Base-by-base conservation (phyloP, 2,329 filamentous ascomycete genomes). In the Diaporthe nobilis region DNA sequence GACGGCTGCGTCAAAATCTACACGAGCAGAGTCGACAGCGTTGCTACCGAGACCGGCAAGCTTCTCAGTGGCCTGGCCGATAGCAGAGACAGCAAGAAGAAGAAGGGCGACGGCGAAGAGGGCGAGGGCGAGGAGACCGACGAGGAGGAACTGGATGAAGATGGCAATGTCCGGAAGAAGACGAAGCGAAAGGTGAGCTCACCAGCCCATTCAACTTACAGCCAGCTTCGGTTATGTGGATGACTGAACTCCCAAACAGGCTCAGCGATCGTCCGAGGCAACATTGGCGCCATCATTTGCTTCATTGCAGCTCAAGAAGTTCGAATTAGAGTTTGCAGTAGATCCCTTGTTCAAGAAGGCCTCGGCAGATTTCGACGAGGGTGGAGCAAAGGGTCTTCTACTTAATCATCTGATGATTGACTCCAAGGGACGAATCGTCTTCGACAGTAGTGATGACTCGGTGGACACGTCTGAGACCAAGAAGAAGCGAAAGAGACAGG, bases 1-100 rank as follows among this genome's bases (percentile, higher is more conserved):
- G 97, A 99, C 82, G 97, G 97, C 28, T 99, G 97, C 82, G 97
- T 99, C 82, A 99, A 99, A 87, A 98, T 99, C 81, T 99, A 99
- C 85, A 99, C 97, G 3, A 98, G 96, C 87, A 91, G 97, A 88
- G 96, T 99, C 68, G 97, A 99, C 86, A 98, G 96, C 83, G 97
- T 99, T 68, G 97, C 97, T 58, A 98, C 96, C 1, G 97, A 99
- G 85, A 99, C 97, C 0, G 96, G 96, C 71, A 98, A 98, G 84
- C 89, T 99, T 77, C 86, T 99, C 53, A 98, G 96, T 84, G 97
- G 97, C 75, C 87, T 99, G 77, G 96, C 97, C 31, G 96, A 98
- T 81, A 96, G 94, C 83, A 92, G 93, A 82, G 94, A 90, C 77
- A 94, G 92, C 77, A 95, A 93, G 80, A 95, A 94, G 80, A 94